Evolutionary conservation across 768 basidiomycete species (phyloP), one percentile per base, ranked within the genome.

Genomic region (Boletellus ananiceps): DNA sequence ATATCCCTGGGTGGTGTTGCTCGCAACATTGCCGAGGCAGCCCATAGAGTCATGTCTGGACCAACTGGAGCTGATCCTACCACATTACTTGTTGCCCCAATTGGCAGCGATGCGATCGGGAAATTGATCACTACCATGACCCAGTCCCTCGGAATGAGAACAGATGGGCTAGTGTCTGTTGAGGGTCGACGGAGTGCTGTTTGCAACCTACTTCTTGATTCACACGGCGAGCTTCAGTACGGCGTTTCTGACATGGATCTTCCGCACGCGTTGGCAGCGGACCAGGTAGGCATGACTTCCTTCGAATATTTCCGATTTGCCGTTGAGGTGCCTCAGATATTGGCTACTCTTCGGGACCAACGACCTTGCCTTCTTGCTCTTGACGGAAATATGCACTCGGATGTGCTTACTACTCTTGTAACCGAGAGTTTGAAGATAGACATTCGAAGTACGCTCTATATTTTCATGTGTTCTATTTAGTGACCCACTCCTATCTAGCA

Each of bases 161-260:
- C 75, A 0, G 93, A 97, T 63, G 95, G 94, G 1, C 50, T 88
- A 14, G 63, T 88, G n/a, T 47, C 73, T 1, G 54, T 64, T 18
- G 46, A 58, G 13, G 65, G 68, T 3, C 63, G 69, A 16, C 71
- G 75, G 41, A 90, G 89, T 13, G 84, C 95, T 1, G 84, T 90
- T 8, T 97, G 95, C 70, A 93, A 86, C 57, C 79, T 96, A 74
- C 72, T 93, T 32, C 70, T 98, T 39, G 88, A 93, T 61, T 65
- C 70, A 25, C 61, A 72, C 6, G 93, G 93, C 0, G 77, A 78
- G 42, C 74, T 98, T 16, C 73, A 86, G 2, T 80, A 81, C n/a
- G 96, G 96, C 2, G 80, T 98, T 11, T 91, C 96, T 14, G 94
- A 96, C 62, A 98, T 97, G 91, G 79, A 75, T 60, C 80, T 87